These are phyloP conservation scores for Vicia villosa DNA, from an alignment of 306 rosid genomes.

Conservation along the genomic window DNA sequence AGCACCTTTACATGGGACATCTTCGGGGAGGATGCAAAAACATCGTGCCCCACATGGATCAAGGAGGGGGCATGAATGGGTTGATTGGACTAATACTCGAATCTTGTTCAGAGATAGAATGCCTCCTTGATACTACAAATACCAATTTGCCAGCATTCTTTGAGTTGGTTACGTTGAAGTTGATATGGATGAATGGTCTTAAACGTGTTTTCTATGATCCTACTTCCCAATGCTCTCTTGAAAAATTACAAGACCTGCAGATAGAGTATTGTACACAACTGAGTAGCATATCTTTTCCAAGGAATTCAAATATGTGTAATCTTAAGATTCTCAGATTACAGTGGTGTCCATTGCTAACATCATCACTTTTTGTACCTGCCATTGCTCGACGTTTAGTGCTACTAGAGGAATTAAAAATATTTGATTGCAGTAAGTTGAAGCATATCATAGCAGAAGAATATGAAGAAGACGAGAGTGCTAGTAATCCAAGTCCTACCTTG, in stretches of 20 bases:
- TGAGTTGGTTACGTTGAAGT: slow-evolving; percentile 15
- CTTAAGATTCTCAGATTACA: not conserved
- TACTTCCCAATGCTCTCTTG: slow-evolving; percentile 9
- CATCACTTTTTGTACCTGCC: not conserved
- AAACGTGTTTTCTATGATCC: not conserved
- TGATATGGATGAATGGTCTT: not conserved
- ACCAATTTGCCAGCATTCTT: slow-evolving; percentile 7
- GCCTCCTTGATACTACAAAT: slow-evolving; percentile 1
- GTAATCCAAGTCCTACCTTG: not conserved
- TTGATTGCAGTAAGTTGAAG: not conserved
- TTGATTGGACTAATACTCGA: not conserved
- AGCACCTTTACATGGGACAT: not conserved
- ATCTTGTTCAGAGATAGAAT: not conserved
- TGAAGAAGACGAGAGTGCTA: not conserved
- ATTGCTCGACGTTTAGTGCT: slow-evolving; percentile 15
- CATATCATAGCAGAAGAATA: slow-evolving; percentile 14
- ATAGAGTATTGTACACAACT: not conserved
- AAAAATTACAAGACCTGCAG: slow-evolving; percentile 4
- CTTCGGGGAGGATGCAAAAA: slow-evolving; percentile 14
- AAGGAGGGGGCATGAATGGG: slow-evolving; percentile 25
- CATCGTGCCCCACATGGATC: slow-evolving; percentile 28
- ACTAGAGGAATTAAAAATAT: not conserved
- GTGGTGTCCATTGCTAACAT: not conserved
- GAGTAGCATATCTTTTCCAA: slow-evolving; percentile 33
- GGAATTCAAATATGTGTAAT: slow-evolving; percentile 15